Conservation (phyloP, 768 basidiomycete species). For the Astraeus odoratus region DNA sequence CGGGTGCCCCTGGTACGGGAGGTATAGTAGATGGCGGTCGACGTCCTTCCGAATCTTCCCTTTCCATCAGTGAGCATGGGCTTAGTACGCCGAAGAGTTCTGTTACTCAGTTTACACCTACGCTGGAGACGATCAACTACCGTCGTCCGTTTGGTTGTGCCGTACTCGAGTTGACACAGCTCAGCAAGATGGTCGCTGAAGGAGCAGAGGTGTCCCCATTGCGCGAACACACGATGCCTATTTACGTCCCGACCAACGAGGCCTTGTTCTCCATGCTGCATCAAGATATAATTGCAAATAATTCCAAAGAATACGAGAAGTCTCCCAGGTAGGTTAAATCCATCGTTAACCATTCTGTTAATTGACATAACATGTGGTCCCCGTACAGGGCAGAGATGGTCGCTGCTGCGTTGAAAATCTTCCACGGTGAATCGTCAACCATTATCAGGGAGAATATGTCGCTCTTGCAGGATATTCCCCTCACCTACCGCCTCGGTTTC, state of each 20-base stretch:
- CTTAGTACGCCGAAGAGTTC: slow-evolving; percentile 17
- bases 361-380: not conserved
- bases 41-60: slow-evolving; percentile 49
- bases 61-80: slow-evolving; percentile 27
- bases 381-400: slow-evolving; percentile 84
- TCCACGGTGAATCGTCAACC: slow-evolving; percentile 72
- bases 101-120: not conserved
- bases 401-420: slow-evolving; percentile 78
- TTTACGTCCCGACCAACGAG: slow-evolving; percentile 79
- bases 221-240: slow-evolving; percentile 81
- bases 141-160: slow-evolving; percentile 96
- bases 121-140: slow-evolving; percentile 43
- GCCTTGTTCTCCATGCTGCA: slow-evolving; percentile 88
- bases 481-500: slow-evolving; percentile 85
- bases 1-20: slow-evolving; percentile 30
- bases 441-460: slow-evolving; percentile 82
- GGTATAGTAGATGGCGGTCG: slow-evolving; percentile 32
- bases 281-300: slow-evolving; percentile 84
- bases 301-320: slow-evolving; percentile 75
- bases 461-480: slow-evolving; percentile 71
- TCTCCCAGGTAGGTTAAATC: slow-evolving; percentile 54
- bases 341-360: not conserved
- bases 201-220: slow-evolving; percentile 55
- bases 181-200: slow-evolving; percentile 61
- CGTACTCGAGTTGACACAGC: slow-evolving; percentile 75